Conservation (phyloP, 768 basidiomycete genomes). For the Tephrocybe sp. region DNA sequence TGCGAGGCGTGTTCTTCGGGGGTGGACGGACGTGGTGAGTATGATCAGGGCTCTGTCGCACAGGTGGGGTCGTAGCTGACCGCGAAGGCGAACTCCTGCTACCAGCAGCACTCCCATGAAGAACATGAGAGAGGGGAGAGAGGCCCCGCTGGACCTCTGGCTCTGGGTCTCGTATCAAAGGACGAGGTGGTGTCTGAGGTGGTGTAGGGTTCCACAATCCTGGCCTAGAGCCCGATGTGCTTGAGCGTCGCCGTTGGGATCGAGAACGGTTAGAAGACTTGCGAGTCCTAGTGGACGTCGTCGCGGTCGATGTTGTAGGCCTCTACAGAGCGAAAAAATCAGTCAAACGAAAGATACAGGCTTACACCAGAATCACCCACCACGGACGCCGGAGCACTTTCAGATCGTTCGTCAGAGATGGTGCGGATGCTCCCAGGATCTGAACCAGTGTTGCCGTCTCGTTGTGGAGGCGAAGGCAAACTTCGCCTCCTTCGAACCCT, state of each 20-base stretch:
- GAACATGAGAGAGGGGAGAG: not conserved
- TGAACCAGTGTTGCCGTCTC: constrained; percentile 1
- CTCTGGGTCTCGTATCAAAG: not conserved
- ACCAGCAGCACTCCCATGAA: constrained; percentile 1
- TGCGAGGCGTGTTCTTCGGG: constrained; percentile 11
- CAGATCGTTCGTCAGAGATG: constrained; percentile 13
- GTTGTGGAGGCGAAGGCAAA: constrained; percentile 1
- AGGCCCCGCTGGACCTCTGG: not conserved
- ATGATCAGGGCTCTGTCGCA: constrained; percentile 7
- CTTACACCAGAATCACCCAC: not conserved
- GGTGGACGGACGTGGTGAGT: not conserved
- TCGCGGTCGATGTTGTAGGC: not conserved
- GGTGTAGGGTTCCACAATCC: constrained; percentile 22
- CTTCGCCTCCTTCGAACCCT: not conserved
- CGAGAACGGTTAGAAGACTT: constrained; percentile 12
- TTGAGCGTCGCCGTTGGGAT: constrained; percentile 1
- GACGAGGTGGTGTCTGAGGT: constrained; percentile 20
- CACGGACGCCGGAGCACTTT: constrained; percentile 2
- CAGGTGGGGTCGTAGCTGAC: constrained; percentile 6
- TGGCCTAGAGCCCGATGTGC: not conserved
- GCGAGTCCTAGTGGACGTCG: not conserved
- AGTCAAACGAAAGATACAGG: not conserved
- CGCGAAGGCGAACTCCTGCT: constrained; percentile 10
- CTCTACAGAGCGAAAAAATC: not conserved
- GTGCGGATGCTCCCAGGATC: constrained; percentile 13